These are phyloP conservation scores for Naumovozyma baii DNA, from an alignment of 805 yeast species.

Conservation along the genomic window DNA sequence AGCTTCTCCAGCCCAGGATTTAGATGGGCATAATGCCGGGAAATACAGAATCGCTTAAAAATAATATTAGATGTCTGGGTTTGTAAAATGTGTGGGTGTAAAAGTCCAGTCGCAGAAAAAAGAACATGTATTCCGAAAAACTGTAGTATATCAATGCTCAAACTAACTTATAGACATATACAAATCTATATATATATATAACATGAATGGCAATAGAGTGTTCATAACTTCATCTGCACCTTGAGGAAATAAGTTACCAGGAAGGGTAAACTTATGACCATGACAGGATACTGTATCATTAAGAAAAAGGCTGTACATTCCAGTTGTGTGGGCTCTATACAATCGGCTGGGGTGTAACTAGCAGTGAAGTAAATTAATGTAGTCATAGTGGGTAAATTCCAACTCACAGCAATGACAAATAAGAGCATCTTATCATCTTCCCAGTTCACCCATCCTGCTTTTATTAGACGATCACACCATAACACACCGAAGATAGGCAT, in stretches of 20 bases:
- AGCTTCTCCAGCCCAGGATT: too few species aligned
- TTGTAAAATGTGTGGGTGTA: too few species aligned
- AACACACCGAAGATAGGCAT: constrained; percentile 72
- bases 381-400: constrained; percentile 83
- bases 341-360: constrained; percentile 58
- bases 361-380: constrained; percentile 79
- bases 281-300: constrained; percentile 57
- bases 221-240: constrained; percentile 21
- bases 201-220: too few species aligned
- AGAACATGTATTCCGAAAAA: too few species aligned
- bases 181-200: too few species aligned
- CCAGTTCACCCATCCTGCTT: constrained; percentile 53
- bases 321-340: constrained; percentile 42
- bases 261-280: constrained; percentile 63
- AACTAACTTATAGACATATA: too few species aligned
- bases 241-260: constrained; percentile 31
- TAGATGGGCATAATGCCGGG: too few species aligned
- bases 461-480: constrained; percentile 48
- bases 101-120: too few species aligned
- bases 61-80: too few species aligned
- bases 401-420: constrained; percentile 63
- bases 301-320: constrained; percentile 72
- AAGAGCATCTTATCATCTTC: constrained; percentile 42
- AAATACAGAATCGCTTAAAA: too few species aligned
- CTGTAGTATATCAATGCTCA: too few species aligned